A percentile compares a stretch with the other conserved stretches of the same genome.
Conservation (phyloP, 2,329 filamentous ascomycete species). For the Aaosphaeria pasadenensis region DNA sequence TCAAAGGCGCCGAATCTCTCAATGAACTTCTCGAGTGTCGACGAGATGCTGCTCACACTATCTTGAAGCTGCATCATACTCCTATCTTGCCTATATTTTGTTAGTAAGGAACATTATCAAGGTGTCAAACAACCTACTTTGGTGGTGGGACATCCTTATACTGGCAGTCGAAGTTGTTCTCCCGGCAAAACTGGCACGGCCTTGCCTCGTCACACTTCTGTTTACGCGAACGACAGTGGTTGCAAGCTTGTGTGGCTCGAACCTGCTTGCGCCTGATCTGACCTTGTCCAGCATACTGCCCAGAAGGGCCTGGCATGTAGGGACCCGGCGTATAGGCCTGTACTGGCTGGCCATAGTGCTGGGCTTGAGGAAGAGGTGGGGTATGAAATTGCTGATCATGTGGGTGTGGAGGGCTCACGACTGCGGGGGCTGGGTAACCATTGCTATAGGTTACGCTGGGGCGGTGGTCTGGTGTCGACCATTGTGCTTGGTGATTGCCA, state of each 20-base stretch:
- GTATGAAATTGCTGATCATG: slow-evolving; percentile 30
- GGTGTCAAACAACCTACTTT: slow-evolving; percentile 59
- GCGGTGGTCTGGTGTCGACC: slow-evolving; percentile 33
- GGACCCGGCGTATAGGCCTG: slow-evolving; percentile 21
- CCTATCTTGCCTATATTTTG: slow-evolving; percentile 42
- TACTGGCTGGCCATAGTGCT: slow-evolving; percentile 28
- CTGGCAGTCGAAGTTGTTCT: slow-evolving; percentile 79
- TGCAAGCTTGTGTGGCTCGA: slow-evolving; percentile 63
- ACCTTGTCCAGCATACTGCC: slow-evolving; percentile 20
- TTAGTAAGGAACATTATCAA: slow-evolving; percentile 11
- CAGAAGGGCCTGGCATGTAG: slow-evolving; percentile 19
- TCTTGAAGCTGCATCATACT: slow-evolving; percentile 50
- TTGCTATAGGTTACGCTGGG: slow-evolving; percentile 30
- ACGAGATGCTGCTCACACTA: slow-evolving; percentile 39
- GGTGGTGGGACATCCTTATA: slow-evolving; percentile 90
- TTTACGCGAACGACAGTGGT: slow-evolving; percentile 40
- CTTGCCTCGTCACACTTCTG: slow-evolving; percentile 42
- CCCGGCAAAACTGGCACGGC: slow-evolving; percentile 64
- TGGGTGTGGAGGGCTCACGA: slow-evolving; percentile 26
- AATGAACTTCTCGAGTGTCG: slow-evolving; percentile 27
- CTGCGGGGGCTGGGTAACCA: slow-evolving; percentile 23
- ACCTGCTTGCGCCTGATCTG: slow-evolving; percentile 35
- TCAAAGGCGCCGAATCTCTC: slow-evolving; percentile 32
- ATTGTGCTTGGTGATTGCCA: slow-evolving; percentile 29
- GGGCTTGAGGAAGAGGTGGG: slow-evolving; percentile 21